Evolutionary conservation across 306 rosid genomes (phyloP), one percentile per base, ranked within the genome.

Genomic region (Amphicarpaea edgeworthii): DNA sequence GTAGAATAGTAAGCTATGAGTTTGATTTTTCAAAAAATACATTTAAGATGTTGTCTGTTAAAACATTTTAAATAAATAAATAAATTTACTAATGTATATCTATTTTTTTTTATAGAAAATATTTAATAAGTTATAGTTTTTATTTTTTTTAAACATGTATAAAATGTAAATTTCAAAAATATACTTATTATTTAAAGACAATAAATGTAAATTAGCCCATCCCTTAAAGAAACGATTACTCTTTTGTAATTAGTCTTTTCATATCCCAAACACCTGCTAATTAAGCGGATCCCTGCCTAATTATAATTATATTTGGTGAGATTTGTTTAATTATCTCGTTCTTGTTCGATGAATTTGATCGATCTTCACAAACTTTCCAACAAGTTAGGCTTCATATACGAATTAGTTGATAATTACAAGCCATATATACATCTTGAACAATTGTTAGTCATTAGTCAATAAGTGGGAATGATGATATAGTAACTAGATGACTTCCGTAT

Each of bases 271-370:
- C 7, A 61, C 21, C 5, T 30, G 16, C 11, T 26, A n/a, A n/a
- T n/a, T n/a, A 61, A 32, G 24, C 3, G 24, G 45, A 34, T 61
- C 46, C 45, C 15, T 61, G 15, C 45, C 24, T 34, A 61, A 61
- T 57, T 57, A 57, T 57, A 57, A 23, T 60, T 60, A 30, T 6
- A 60, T 60, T 28, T 59, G 65, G 65, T 21, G 62, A 55, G 9
- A 40, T 8, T 20, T 8, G 0, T 54, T 3, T 1, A n/a, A n/a
- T n/a, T 28, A 0, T 54, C 24, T 0, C 16, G 7, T 14, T 28
- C 2, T 0, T 28, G 43, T 60, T 60, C 3, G 12, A 7, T 30
- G 65, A 30, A 15, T 6, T 15, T 30, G 21, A 12, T 54, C 7
- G 21, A 12, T 54, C 7, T 1, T 23, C 6, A 23, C 9, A 57